phyloP scores from a whole-genome alignment of 352 stramenopile species.

The Phytophthora fragariaefolia region DNA sequence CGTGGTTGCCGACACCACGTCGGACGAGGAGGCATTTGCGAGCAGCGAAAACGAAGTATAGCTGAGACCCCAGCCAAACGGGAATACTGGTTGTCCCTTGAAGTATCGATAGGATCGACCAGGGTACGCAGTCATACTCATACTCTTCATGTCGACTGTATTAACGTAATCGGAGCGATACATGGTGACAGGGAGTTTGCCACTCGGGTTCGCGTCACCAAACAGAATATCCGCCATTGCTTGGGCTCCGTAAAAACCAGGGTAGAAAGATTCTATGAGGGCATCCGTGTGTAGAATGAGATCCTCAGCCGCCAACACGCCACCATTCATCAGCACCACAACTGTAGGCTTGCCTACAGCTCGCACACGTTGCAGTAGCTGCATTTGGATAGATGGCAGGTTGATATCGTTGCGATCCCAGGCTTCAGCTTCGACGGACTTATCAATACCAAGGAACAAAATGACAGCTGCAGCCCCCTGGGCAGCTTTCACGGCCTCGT shows the following conservation, averaged over 20 bases:
- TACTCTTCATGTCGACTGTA: conserved; percentile 83
- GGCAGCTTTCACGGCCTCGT: conserved; percentile 48
- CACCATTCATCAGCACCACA: conserved; percentile 90
- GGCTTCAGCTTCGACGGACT: conserved; percentile 76
- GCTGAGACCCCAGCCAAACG: conserved; percentile 90
- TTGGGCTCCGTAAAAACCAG: conserved; percentile 78
- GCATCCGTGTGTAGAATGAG: conserved; percentile 68
- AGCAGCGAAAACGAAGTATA: conserved; percentile 82
- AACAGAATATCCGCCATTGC: conserved; percentile 88
- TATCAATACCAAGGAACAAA: conserved; percentile 88
- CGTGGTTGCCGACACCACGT: conserved; percentile 31
- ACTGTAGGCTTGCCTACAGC: conserved; percentile 68
- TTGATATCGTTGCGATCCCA: conserved; percentile 79
- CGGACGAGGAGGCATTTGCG: background rate
- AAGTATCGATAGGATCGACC: conserved; percentile 93
- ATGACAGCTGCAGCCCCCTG: conserved; percentile 59
- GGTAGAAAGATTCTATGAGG: conserved; percentile 85
- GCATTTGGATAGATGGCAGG: conserved; percentile 74
- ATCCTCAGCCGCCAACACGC: conserved; percentile 80
- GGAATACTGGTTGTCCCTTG: conserved; percentile 87
- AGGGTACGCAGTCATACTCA: conserved; percentile 91
- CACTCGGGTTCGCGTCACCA: conserved; percentile 77
- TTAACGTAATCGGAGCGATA: conserved; percentile 82
- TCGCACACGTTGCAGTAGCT: conserved; percentile 76
- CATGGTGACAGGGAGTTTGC: conserved; percentile 90